Conservation (phyloP, 139 green algal genomes). For the Chlamydomonas applanata region DNA sequence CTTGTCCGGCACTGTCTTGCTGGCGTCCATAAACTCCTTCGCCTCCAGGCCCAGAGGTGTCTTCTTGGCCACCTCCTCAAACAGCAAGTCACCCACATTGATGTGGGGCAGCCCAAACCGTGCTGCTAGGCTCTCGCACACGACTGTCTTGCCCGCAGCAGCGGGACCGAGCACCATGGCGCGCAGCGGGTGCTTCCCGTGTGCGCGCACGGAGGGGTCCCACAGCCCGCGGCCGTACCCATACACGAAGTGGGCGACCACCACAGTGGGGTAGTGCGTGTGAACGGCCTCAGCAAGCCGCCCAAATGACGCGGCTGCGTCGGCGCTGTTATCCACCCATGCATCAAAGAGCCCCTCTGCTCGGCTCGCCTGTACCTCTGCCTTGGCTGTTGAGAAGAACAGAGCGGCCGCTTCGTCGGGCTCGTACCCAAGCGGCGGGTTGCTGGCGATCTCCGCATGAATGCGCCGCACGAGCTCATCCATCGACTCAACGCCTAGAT, state of each 20-base stretch:
- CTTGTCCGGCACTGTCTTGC: slow-evolving; percentile 65
- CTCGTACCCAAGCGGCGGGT: slow-evolving; percentile 57
- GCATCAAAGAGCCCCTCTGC: slow-evolving; percentile 43
- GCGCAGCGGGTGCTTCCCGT: slow-evolving; percentile 58
- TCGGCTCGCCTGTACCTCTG: slow-evolving; percentile 30
- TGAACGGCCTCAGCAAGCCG: slow-evolving; percentile 51
- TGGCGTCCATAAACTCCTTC: slow-evolving; percentile 65
- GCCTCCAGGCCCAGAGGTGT: slow-evolving; percentile 59
- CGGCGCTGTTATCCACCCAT: slow-evolving; percentile 28
- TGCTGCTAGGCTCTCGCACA: slow-evolving; percentile 41
- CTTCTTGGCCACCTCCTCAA: slow-evolving; percentile 47
- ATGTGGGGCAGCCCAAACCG: slow-evolving; percentile 51
- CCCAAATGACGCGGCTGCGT: slow-evolving; percentile 35
- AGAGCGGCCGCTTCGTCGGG: slow-evolving; percentile 47
- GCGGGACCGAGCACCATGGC: slow-evolving; percentile 69
- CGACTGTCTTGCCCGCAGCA: slow-evolving; percentile 63
- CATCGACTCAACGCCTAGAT: slow-evolving; percentile 32
- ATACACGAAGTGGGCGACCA: slow-evolving; percentile 53
- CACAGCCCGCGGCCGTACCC: slow-evolving; percentile 71
- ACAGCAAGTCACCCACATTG: slow-evolving; percentile 62
- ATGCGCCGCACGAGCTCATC: slow-evolving; percentile 28
- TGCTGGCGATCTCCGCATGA: slow-evolving; percentile 31
- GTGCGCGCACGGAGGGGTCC: slow-evolving; percentile 48
- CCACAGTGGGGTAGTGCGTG: slow-evolving; percentile 45
- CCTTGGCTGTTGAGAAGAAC: slow-evolving; percentile 48